A percentile compares a stretch with the other conserved stretches of the same genome.
Conservation (phyloP, 805 yeast species). For the Saturnispora gosingensis region DNA sequence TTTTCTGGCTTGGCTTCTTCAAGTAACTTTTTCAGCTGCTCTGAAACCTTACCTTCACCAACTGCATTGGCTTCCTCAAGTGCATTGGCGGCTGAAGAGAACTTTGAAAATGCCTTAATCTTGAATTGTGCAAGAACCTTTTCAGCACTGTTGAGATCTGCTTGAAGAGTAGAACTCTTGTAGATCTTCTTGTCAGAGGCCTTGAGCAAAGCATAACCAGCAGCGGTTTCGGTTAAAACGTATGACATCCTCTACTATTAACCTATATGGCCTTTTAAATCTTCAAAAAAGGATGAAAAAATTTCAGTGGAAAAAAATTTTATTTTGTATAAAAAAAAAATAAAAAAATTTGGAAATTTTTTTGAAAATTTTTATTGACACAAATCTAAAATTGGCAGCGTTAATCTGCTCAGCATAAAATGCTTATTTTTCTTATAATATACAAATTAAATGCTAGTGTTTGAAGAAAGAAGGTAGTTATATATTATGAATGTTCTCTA, state of each 20-base stretch:
- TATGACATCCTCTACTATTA: slow-evolving; percentile 48
- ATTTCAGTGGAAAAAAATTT: not conserved
- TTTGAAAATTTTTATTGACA: not conserved
- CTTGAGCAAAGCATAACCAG: slow-evolving; percentile 96
- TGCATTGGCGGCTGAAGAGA: slow-evolving; percentile 89
- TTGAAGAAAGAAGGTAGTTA: not conserved
- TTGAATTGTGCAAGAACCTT: slow-evolving; percentile 86
- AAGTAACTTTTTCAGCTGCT: slow-evolving; percentile 67
- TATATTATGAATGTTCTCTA: not conserved
- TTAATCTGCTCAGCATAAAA: not conserved
- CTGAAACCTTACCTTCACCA: slow-evolving; percentile 88
- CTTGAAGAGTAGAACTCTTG: slow-evolving; percentile 65
- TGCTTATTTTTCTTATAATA: not conserved
- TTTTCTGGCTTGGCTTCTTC: slow-evolving; percentile 71
- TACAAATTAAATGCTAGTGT: not conserved
- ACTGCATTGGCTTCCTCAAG: slow-evolving; percentile 89
- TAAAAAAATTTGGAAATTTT: not conserved
- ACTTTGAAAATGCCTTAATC: slow-evolving; percentile 92
- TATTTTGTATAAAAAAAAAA: not conserved
- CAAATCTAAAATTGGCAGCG: not conserved
- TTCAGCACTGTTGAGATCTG: slow-evolving; percentile 73
- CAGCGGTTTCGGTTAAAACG: slow-evolving; percentile 96
- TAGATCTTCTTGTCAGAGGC: slow-evolving; percentile 96
- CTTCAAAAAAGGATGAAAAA: not conserved
- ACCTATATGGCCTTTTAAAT: not conserved